Conservation (phyloP, 345 rosid genomes). For the Lagerstroemia speciosa region DNA sequence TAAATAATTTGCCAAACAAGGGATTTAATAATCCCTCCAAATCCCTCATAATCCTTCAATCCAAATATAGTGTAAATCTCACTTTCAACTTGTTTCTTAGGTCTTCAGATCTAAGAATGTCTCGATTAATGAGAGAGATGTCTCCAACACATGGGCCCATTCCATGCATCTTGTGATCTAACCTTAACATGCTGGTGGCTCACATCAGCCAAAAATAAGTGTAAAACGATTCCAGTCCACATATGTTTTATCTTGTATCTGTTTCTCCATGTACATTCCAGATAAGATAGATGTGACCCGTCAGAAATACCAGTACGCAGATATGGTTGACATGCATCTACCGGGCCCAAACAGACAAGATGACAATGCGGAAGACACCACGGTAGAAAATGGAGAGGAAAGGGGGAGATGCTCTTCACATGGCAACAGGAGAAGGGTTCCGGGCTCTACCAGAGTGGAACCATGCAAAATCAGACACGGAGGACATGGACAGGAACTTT, state of each 20-base stretch:
- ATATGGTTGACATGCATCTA: not conserved
- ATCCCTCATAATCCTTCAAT: too few species aligned
- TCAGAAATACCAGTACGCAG: not conserved
- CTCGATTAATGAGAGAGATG: too few species aligned
- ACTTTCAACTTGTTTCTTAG: too few species aligned
- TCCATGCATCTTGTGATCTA: too few species aligned
- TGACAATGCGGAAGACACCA: not conserved
- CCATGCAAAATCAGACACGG: slow-evolving; percentile 4
- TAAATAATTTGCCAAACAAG: too few species aligned
- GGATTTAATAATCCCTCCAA: too few species aligned
- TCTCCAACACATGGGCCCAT: too few species aligned
- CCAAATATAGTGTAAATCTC: too few species aligned
- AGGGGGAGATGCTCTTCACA: slow-evolving; percentile 10
- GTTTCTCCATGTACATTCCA: not conserved
- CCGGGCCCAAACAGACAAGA: not conserved
- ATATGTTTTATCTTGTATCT: not conserved
- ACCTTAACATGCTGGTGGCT: too few species aligned
- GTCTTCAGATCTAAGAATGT: too few species aligned
- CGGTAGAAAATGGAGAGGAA: slow-evolving; percentile 3
- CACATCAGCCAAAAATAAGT: too few species aligned
- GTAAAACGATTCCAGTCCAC: not conserved
- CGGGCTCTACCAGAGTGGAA: too few species aligned
- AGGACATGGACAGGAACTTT: slow-evolving; percentile 49
- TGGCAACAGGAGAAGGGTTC: slow-evolving; percentile 6
- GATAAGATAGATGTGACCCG: not conserved